A percentile compares a stretch with the other conserved stretches of the same genome.
phyloP scores from a whole-genome alignment of 257 asterid species.

The Plantago elongata region DNA sequence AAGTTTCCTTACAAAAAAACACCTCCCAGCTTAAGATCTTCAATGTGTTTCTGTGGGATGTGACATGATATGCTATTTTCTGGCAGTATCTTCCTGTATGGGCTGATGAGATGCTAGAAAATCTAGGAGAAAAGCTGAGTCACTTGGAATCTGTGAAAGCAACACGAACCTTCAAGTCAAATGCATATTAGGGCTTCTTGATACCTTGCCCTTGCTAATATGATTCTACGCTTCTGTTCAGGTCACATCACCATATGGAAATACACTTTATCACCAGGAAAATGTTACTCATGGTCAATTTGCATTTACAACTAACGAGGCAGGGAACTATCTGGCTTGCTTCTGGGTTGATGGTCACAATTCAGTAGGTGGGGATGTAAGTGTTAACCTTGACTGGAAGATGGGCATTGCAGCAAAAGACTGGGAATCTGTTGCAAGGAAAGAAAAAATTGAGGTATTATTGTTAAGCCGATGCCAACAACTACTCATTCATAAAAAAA shows the following conservation, averaged over 20 bases:
- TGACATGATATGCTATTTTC: too few relatives aligned
- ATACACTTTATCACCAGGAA: conserved; percentile 36
- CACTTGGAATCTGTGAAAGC: not conserved
- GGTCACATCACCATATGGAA: conserved; percentile 59
- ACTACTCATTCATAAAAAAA: not conserved
- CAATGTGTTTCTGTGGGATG: too few relatives aligned
- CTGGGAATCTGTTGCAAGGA: conserved; percentile 53
- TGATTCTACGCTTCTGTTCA: conserved; percentile 20
- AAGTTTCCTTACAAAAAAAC: too few relatives aligned
- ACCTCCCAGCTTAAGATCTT: too few relatives aligned
- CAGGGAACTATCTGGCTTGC: conserved; percentile 51
- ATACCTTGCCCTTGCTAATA: not conserved
- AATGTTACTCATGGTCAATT: conserved; percentile 41
- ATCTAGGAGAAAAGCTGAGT: not conserved
- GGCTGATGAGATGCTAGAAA: too few relatives aligned
- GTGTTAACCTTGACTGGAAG: conserved; percentile 48
- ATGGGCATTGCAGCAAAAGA: conserved; percentile 53
- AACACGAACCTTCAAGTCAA: not conserved
- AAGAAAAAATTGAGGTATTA: conserved; percentile 49
- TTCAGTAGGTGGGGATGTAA: conserved; percentile 26
- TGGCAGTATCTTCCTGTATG: too few relatives aligned
- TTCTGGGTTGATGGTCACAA: conserved; percentile 36
- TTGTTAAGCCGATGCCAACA: not conserved
- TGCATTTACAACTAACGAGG: conserved; percentile 48
- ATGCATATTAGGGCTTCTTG: not conserved